Evolutionary conservation across 768 basidiomycete species (phyloP).

Genomic region (Pleurotus sapidus): DNA sequence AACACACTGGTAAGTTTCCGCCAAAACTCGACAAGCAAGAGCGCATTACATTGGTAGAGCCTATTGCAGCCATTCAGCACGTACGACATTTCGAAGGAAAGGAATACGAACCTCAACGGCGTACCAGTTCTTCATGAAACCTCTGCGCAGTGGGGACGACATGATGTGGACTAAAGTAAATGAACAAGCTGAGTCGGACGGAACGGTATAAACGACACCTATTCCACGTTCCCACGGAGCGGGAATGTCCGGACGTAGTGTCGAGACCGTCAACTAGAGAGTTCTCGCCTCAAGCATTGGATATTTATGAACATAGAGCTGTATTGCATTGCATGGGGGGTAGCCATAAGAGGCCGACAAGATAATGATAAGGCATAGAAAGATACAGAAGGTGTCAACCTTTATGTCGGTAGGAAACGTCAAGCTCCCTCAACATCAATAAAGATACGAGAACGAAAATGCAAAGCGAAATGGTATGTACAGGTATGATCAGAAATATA

Average conservation of each 20-base stretch:
- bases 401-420: conserved; percentile 18
- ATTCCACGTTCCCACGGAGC: conserved; percentile 5
- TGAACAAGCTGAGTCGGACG: neutral
- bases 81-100: neutral
- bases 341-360: neutral
- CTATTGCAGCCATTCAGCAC: conserved; percentile 20
- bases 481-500: conserved; percentile 1
- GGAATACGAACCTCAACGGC: conserved; percentile 59
- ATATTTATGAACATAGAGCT: neutral
- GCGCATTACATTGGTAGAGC: conserved; percentile 49
- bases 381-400: conserved; percentile 26
- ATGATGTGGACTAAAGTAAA: conserved; percentile 2
- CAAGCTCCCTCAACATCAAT: conserved; percentile 24
- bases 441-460: conserved; percentile 18
- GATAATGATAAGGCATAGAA: conserved; percentile 20
- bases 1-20: no score
- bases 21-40: no score
- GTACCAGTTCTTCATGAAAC: conserved; percentile 65
- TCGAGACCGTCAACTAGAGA: neutral
- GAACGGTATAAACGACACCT: neutral
- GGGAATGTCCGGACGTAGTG: neutral
- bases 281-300: neutral
- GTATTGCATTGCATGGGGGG: conserved; percentile 3
- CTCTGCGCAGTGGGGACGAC: conserved; percentile 29
- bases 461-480: conserved; percentile 7